Percentiles rank a stretch among this genome's conserved stretches.
Evolutionary conservation across 441 rosid species (phyloP).

Genomic region (Pelargonium exstipulatum): DNA sequence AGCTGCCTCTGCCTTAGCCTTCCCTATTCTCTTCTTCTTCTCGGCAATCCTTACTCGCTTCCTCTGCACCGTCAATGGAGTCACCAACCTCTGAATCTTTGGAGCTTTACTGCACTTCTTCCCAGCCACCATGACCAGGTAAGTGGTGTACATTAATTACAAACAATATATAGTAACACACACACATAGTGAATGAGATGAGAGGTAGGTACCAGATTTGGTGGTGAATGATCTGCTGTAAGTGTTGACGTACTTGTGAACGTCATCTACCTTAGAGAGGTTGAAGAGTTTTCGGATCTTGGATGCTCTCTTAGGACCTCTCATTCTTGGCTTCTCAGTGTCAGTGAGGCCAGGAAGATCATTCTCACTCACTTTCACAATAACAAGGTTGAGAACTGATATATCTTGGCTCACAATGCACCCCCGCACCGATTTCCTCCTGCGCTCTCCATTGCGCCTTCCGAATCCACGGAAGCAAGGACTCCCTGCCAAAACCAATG

Average conservation of each 20-base stretch:
- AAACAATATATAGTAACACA: no score
- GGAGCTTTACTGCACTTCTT: conserved; percentile 63
- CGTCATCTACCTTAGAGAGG: conserved; percentile 53
- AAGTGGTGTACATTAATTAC: not conserved
- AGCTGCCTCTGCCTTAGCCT: conserved; percentile 63
- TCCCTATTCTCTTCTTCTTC: conserved; percentile 59
- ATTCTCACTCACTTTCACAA: conserved; percentile 50
- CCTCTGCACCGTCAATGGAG: conserved; percentile 61
- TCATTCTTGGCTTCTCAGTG: conserved; percentile 48
- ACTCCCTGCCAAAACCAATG: conserved; percentile 28
- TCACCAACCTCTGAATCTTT: conserved; percentile 63
- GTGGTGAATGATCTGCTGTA: conserved; percentile 52
- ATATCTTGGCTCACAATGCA: conserved; percentile 55
- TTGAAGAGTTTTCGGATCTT: conserved; percentile 48
- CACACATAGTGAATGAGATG: not conserved
- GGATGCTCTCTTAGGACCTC: conserved; percentile 56
- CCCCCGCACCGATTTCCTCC: conserved; percentile 56
- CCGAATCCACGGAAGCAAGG: conserved; percentile 53
- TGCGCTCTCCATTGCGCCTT: conserved; percentile 50
- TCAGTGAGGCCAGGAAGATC: conserved; percentile 54
- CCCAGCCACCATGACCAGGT: conserved; percentile 24
- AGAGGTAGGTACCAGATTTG: conserved; percentile 32
- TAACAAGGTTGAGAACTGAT: conserved; percentile 48
- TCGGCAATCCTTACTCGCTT: conserved; percentile 56
- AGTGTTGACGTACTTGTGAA: conserved; percentile 48